Conservation (phyloP, 2,329 filamentous ascomycete species). For the Diaporthe sp. region DNA sequence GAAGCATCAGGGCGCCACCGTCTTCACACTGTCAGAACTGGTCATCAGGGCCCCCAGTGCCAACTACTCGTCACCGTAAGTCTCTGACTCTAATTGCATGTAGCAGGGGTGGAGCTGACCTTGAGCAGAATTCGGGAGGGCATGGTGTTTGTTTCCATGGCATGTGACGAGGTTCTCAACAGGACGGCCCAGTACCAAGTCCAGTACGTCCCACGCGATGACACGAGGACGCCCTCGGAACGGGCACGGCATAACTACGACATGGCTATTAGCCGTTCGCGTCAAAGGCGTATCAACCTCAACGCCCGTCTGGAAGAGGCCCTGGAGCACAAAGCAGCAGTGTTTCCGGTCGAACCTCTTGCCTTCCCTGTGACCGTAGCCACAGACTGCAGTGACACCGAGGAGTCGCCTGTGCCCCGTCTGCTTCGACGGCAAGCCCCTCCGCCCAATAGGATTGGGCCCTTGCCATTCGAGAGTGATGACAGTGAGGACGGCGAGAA, state of each 20-base stretch:
- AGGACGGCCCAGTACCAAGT: conserved; percentile 83
- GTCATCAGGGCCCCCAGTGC: conserved; percentile 87
- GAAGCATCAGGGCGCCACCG: conserved; percentile 82
- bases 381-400: conserved; percentile 73
- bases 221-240: conserved; percentile 44
- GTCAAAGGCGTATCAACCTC: conserved; percentile 60
- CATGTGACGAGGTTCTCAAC: conserved; percentile 79
- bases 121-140: conserved; percentile 83
- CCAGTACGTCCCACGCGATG: conserved; percentile 64
- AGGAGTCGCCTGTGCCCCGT: conserved; percentile 51
- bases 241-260: conserved; percentile 64
- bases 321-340: conserved; percentile 50
- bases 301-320: conserved; percentile 59
- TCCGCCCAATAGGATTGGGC: conserved; percentile 66
- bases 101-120: conserved; percentile 34
- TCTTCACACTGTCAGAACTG: conserved; percentile 87
- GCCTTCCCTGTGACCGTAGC: conserved; percentile 38
- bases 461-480: conserved; percentile 68
- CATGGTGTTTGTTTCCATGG: conserved; percentile 92
- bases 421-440: conserved; percentile 50
- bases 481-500: conserved; percentile 56
- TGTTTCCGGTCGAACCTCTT: conserved; percentile 39
- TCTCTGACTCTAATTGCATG: conserved; percentile 45
- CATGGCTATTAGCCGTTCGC: conserved; percentile 59
- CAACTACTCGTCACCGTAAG: conserved; percentile 90